Conservation (phyloP, 2,329 filamentous ascomycete genomes). For the Graphilbum fragrans region DNA sequence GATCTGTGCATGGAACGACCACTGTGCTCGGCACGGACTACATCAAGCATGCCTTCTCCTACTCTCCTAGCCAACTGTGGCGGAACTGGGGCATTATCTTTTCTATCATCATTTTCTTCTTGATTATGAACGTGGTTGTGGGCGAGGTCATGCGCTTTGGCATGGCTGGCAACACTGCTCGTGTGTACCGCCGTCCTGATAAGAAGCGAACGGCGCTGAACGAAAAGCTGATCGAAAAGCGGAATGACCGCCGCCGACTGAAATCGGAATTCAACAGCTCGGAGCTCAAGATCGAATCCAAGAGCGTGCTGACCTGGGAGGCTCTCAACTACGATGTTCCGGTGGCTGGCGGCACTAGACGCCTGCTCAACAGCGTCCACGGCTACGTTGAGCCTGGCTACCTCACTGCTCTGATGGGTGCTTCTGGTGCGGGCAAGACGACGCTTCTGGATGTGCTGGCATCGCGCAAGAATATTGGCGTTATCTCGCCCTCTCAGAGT, state of each 20-base stretch:
- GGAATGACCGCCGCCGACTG: slow-evolving; percentile 38
- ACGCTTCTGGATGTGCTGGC: slow-evolving; percentile 69
- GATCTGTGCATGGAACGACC: slow-evolving; percentile 52
- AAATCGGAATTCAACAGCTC: slow-evolving; percentile 30
- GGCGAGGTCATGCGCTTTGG: slow-evolving; percentile 71
- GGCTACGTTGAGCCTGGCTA: slow-evolving; percentile 69
- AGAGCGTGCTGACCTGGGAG: slow-evolving; percentile 74
- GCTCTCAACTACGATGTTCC: slow-evolving; percentile 67
- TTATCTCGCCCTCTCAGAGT: slow-evolving; percentile 39
- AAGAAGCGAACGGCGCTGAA: slow-evolving; percentile 56
- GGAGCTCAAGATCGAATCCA: slow-evolving; percentile 45
- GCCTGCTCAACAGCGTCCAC: slow-evolving; percentile 41
- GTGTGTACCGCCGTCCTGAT: slow-evolving; percentile 61
- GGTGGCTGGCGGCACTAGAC: slow-evolving; percentile 40
- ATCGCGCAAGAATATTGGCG: slow-evolving; percentile 47
- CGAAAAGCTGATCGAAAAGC: slow-evolving; percentile 46
- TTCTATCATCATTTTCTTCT: slow-evolving; percentile 62
- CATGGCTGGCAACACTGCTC: slow-evolving; percentile 69
- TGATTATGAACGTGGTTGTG: slow-evolving; percentile 62
- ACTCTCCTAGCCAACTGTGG: slow-evolving; percentile 58
- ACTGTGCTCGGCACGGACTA: slow-evolving; percentile 57
- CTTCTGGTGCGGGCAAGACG: slow-evolving; percentile 78
- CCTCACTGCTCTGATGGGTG: slow-evolving; percentile 68
- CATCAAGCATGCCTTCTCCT: slow-evolving; percentile 55
- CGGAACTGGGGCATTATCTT: slow-evolving; percentile 75